Conservation (phyloP, 768 basidiomycete species). For the Gyrodon lividus region DNA sequence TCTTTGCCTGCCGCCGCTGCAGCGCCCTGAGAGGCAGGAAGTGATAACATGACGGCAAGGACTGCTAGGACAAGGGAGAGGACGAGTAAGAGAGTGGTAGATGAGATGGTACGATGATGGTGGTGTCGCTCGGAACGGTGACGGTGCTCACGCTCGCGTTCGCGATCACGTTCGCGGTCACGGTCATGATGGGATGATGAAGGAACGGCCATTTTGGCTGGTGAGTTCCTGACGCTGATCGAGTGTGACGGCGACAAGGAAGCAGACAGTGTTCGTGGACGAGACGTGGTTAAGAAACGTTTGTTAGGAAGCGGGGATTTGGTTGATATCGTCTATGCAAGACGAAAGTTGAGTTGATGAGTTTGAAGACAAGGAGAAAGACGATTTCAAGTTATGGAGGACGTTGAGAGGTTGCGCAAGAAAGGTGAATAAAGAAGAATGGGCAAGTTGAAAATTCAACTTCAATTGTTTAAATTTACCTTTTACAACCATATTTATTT, state of each 20-base stretch:
- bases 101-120: constrained; percentile 84
- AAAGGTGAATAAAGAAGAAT: constrained; percentile 12
- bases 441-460: constrained; percentile 30
- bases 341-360: constrained; percentile 16
- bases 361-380: constrained; percentile 11
- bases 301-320: not conserved
- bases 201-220: constrained; percentile 75
- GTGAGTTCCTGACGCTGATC: constrained; percentile 51
- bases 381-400: constrained; percentile 6
- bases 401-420: constrained; percentile 16
- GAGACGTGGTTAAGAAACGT: constrained; percentile 54
- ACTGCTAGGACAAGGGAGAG: constrained; percentile 84
- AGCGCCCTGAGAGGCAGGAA: constrained; percentile 56
- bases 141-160: constrained; percentile 49
- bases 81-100: constrained; percentile 83
- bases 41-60: constrained; percentile 87
- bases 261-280: constrained; percentile 56
- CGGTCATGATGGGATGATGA: constrained; percentile 76
- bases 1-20: constrained; percentile 31
- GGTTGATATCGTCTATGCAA: constrained; percentile 16
- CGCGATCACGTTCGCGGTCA: constrained; percentile 53
- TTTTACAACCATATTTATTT: constrained; percentile 26
- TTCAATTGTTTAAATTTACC: constrained; percentile 27
- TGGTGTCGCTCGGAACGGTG: constrained; percentile 66
- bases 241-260: constrained; percentile 76